Evolutionary conservation across 2,329 filamentous ascomycete genomes (phyloP), one percentile per base, ranked within the genome.

Genomic region (Penicillium sp.): DNA sequence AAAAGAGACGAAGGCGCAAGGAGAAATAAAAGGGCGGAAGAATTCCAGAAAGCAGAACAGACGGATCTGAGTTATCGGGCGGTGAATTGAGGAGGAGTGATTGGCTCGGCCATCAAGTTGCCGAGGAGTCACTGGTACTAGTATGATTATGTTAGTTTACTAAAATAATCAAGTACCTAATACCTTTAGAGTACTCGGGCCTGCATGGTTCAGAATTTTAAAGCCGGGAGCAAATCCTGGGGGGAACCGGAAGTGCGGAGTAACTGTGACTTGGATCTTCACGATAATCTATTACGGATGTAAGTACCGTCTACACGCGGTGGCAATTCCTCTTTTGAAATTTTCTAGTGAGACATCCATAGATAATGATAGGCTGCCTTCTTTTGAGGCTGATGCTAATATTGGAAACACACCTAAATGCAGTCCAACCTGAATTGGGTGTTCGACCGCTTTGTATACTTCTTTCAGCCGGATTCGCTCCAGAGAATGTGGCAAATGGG

Each of bases 51-150:
- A 42, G 22, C 46, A 56, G 48, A 55, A 54, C 33, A 33, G 55
- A 47, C 44, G 60, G 60, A 59, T 50, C 58, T 55, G 57, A 61
- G 58, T 45, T 45, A 53, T 60, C 50, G 59, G 63, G 63, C 63
- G 63, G 63, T 66, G 61, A 66, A 63, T 59, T 36, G 38, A 28
- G n/a, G 36, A 19, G 35, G 42, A 43, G 35, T 50, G 48, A 61
- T 59, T 57, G 54, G 54, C 41, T 51, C 31, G 9, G 8, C 8
- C 8, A 2, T 28, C 7, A 37, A 37, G 52, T 62, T 57, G 52
- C 35, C 17, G 5, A 19, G 10, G n/a, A 53, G 49, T 60, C 11
- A 4, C 16, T 16, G 26, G 19, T 54, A 54, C 52, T 26, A 11
- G 16, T 0, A 9, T 38, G 1, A 2, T 5, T 0, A 3, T 28